These are phyloP conservation scores for Zizania latifolia DNA, from an alignment of 176 grass and related monocot species.

Conservation along the genomic window DNA sequence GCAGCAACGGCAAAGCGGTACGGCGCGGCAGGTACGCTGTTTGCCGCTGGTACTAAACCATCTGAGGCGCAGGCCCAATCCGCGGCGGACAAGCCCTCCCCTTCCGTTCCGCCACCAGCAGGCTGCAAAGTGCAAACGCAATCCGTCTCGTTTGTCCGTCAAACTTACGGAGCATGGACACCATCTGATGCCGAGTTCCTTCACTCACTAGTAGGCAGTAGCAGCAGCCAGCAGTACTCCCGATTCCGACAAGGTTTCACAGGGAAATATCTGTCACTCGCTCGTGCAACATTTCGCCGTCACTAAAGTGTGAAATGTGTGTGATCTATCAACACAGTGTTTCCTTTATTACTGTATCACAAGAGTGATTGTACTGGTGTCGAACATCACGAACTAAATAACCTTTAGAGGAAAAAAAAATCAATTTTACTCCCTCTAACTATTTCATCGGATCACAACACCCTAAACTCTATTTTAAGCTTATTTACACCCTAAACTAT, in stretches of 20 bases:
- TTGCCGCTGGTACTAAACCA: background rate
- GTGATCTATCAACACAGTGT: background rate
- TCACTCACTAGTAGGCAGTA: background rate
- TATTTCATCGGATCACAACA: no score
- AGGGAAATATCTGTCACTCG: background rate
- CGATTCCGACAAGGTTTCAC: background rate
- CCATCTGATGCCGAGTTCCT: background rate
- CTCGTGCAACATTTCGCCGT: background rate
- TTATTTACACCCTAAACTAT: no score
- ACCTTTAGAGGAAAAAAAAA: no score
- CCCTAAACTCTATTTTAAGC: no score
- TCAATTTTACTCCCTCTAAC: no score
- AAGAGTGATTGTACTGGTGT: background rate
- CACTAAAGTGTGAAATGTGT: background rate
- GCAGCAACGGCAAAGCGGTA: no score
- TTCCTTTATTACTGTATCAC: background rate
- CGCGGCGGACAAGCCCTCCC: background rate
- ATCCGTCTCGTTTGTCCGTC: background rate
- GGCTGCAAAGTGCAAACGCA: background rate
- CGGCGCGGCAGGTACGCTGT: background rate
- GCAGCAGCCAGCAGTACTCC: background rate
- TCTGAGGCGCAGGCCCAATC: background rate
- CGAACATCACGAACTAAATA: background rate
- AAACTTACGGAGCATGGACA: background rate
- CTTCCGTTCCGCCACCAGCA: background rate